Conservation (phyloP, 768 basidiomycete species). For the Amylocystis lapponica region DNA sequence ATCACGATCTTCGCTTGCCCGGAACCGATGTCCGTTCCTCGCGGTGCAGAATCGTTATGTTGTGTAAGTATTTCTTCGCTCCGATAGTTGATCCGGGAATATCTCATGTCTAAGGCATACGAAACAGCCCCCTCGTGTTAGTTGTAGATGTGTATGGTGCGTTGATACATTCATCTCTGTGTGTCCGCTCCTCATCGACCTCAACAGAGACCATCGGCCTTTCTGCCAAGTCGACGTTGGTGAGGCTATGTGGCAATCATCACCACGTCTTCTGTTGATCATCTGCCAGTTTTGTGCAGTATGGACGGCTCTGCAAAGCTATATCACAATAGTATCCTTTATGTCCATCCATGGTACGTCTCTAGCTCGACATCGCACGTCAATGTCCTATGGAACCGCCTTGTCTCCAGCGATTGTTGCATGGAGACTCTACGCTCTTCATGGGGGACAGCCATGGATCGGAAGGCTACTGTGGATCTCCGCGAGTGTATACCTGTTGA, state of each 20-base stretch:
- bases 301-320: slow-evolving; percentile 22
- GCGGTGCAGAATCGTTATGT: slow-evolving; percentile 24
- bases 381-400: too few relatives aligned
- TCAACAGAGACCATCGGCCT: not conserved
- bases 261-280: not conserved
- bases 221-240: not conserved
- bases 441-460: slow-evolving; percentile 20
- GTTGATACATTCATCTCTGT: not conserved
- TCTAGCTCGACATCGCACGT: not conserved
- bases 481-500: slow-evolving; percentile 14
- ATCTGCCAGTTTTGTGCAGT: slow-evolving; percentile 18
- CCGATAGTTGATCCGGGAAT: too few relatives aligned
- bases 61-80: slow-evolving; percentile 12
- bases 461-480: slow-evolving; percentile 17
- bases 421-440: slow-evolving; percentile 19
- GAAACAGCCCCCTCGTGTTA: slow-evolving; percentile 17
- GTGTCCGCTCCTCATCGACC: not conserved
- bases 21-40: not conserved
- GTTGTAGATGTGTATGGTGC: slow-evolving; percentile 21
- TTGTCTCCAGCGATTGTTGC: slow-evolving; percentile 18
- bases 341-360: slow-evolving; percentile 23
- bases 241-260: not conserved
- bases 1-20: not conserved
- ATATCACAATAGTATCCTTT: slow-evolving; percentile 22
- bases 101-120: not conserved